Evolutionary conservation across 106 monocot species (phyloP), one percentile per base, ranked within the genome.

Genomic region (Chionographis japonica): DNA sequence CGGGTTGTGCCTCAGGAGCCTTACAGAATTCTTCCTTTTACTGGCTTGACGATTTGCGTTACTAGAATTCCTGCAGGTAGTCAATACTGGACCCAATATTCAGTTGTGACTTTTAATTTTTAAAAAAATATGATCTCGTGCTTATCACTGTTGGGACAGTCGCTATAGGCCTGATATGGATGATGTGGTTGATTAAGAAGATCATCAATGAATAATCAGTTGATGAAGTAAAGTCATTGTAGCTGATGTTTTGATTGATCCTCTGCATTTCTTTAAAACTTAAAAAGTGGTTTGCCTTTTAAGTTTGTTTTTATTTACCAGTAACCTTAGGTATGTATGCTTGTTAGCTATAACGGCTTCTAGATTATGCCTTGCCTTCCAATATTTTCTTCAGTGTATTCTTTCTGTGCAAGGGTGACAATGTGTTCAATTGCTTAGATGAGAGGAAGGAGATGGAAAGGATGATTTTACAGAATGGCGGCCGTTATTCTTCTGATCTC

Each of bases 1-100:
- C 88, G 87, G 27, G 62, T 98, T 76, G 89, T 87, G 19, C 92
- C 97, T 68, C 97, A 90, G 43, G 97, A 98, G 70, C 74, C 80
- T 55, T 76, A 83, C 76, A 92, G 79, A 64, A 63, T 92, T 79
- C 92, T 85, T 80, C 97, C 97, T 57, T 98, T 92, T 70, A 63
- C 81, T 68, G 97, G 97, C 52, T 78, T 98, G 63, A 87, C 82
- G 46, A 87, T 98, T 61, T 98, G 86, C 62, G 83, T 98, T 35
- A 92, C 92, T 54, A 87, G 79, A 72, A 83, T 98, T 60, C 71
- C 84, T 71, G 54, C 65, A 78, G 95, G 95, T 97, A 77, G 40
- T 66, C 16, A 42, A 52, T 16, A 38, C 39, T 50, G 52, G 37
- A 10, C 5, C 37, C 20, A 40, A 40, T 18, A 16, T 18, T 15